A percentile compares a stretch with the other conserved stretches of the same genome.
phyloP scores from a whole-genome alignment of 2,329 filamentous ascomycete species.

The Sporothrix curviconia region DNA sequence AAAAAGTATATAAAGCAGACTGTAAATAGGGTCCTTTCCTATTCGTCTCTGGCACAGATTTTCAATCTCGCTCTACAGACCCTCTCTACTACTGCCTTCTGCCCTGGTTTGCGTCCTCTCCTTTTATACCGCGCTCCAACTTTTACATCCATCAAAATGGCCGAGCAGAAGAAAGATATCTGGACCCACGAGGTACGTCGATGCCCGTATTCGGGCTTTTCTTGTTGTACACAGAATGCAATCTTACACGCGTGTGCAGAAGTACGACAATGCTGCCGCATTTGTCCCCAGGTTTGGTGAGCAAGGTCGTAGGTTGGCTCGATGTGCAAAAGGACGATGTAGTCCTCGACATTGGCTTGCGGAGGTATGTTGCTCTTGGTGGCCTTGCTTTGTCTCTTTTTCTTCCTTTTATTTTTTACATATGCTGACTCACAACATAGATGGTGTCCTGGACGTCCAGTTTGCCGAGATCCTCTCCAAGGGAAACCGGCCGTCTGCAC shows the following conservation, averaged over 20 bases:
- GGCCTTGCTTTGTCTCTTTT: too few relatives aligned
- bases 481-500: constrained; percentile 43
- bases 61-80: background rate
- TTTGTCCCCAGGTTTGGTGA: constrained; percentile 58
- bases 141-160: constrained; percentile 16
- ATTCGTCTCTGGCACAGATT: background rate
- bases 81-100: background rate
- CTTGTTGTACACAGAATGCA: background rate
- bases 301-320: constrained; percentile 52
- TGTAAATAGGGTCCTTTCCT: background rate
- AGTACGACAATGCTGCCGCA: constrained; percentile 54
- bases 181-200: constrained; percentile 34
- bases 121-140: background rate
- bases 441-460: constrained; percentile 52
- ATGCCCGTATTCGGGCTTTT: background rate
- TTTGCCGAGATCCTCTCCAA: constrained; percentile 41
- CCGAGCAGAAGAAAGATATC: constrained; percentile 26
- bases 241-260: constrained; percentile 29
- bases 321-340: constrained; percentile 51
- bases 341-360: constrained; percentile 58
- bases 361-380: constrained; percentile 39
- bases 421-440: constrained; percentile 26
- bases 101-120: background rate
- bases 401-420: too few relatives aligned
- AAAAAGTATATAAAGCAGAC: constrained; percentile 5